Conservation (phyloP, 1,284 basidiomycete species). For the Xanthoconium separans region DNA sequence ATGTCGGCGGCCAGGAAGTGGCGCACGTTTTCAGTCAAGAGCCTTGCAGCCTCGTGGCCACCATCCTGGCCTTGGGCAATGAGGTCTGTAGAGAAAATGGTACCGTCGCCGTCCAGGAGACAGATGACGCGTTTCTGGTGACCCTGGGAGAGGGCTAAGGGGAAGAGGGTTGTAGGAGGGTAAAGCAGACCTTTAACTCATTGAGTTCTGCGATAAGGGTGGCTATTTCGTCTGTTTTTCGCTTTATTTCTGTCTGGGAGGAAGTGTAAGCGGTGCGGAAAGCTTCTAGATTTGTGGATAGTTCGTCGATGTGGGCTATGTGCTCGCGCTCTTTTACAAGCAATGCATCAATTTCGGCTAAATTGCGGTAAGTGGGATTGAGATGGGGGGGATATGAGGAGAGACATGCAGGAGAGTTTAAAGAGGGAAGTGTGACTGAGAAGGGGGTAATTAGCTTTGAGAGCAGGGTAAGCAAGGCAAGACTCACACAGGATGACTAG, state of each 20-base stretch:
- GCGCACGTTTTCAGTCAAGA: slow-evolving; percentile 51
- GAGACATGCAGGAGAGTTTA: slow-evolving; percentile 20
- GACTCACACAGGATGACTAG: slow-evolving; percentile 20
- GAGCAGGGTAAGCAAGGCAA: rapidly evolving
- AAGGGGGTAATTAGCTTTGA: background rate
- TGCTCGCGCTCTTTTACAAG: slow-evolving; percentile 27
- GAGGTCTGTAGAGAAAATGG: slow-evolving; percentile 54
- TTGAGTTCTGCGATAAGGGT: slow-evolving; percentile 25
- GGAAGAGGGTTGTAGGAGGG: background rate
- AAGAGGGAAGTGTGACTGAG: slow-evolving; percentile 9
- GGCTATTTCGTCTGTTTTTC: slow-evolving; percentile 15
- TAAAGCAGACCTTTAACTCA: slow-evolving; percentile 19
- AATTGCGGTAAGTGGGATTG: background rate
- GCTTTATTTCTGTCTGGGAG: slow-evolving; percentile 21
- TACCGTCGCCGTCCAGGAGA: slow-evolving; percentile 68
- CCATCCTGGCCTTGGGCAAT: slow-evolving; percentile 55
- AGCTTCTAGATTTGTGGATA: slow-evolving; percentile 24
- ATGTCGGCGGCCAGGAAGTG: slow-evolving; percentile 40
- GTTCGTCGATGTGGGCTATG: slow-evolving; percentile 19
- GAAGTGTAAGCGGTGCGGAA: slow-evolving; percentile 26
- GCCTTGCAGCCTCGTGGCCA: slow-evolving; percentile 53
- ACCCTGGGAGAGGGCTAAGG: slow-evolving; percentile 17
- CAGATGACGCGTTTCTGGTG: slow-evolving; percentile 52
- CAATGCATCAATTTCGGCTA: slow-evolving; percentile 30
- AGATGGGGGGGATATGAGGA: too few species aligned